Conservation (phyloP, 2,329 filamentous ascomycete species). For the Cercospora zeae-maydis region DNA sequence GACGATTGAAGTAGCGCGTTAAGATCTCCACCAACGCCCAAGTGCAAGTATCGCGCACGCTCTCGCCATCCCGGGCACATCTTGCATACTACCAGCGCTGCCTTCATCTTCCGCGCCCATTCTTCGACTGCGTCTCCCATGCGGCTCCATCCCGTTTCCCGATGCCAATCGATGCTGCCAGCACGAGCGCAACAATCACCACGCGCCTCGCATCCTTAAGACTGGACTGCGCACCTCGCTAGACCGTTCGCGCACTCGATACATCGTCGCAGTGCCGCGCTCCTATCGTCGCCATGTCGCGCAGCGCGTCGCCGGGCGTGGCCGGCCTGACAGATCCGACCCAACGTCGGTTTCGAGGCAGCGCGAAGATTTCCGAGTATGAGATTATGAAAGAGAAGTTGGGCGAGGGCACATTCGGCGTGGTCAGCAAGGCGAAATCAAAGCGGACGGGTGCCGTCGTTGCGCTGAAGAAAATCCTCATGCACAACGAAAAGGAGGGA, state of each 20-base stretch:
- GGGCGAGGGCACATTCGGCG: constrained; percentile 93
- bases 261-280: background rate
- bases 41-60: constrained; percentile 2
- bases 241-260: background rate
- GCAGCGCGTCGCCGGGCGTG: constrained; percentile 46
- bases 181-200: constrained; percentile 7
- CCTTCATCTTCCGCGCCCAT: background rate
- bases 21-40: constrained; percentile 3
- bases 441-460: constrained; percentile 71
- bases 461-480: constrained; percentile 96
- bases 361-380: constrained; percentile 77
- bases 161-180: constrained; percentile 10
- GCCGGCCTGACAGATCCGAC: constrained; percentile 45
- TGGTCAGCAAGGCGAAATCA: constrained; percentile 86
- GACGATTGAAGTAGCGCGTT: background rate
- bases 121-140: background rate
- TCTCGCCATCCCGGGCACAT: background rate
- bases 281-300: constrained; percentile 37
- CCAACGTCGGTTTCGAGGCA: constrained; percentile 68
- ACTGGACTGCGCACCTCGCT: background rate
- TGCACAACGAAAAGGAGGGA: constrained; percentile 99
- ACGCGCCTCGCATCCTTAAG: constrained; percentile 6
- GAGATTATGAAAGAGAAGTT: constrained; percentile 72
- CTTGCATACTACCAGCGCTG: background rate
- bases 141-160: background rate